These are phyloP conservation scores for Graphium sp. DNA, from an alignment of 2,329 filamentous ascomycete species.

Conservation along the genomic window DNA sequence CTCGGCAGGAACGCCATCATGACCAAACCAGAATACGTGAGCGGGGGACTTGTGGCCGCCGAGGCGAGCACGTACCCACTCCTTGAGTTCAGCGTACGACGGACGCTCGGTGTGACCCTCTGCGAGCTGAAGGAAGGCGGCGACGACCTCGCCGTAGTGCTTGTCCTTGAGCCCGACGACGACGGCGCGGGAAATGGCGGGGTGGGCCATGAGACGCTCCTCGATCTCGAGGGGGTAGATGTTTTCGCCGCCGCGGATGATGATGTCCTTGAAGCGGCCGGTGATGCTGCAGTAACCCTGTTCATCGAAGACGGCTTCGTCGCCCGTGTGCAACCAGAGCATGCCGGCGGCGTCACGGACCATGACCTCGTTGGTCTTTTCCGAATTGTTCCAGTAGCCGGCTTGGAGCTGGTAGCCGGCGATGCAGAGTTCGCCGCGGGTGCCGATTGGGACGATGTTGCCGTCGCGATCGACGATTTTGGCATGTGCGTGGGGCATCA, in stretches of 20 bases:
- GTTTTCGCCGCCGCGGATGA: constrained; percentile 62
- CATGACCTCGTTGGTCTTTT: constrained; percentile 52
- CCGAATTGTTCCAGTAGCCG: constrained; percentile 52
- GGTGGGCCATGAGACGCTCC: constrained; percentile 50
- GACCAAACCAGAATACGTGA: constrained; percentile 62
- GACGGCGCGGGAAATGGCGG: constrained; percentile 43
- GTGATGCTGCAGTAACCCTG: constrained; percentile 58
- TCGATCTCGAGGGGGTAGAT: constrained; percentile 62
- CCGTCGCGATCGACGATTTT: constrained; percentile 62
- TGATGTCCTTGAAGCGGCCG: constrained; percentile 64
- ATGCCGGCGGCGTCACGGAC: constrained; percentile 31
- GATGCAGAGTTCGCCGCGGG: constrained; percentile 59
- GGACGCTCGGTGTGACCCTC: constrained; percentile 19
- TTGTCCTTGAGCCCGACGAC: constrained; percentile 53
- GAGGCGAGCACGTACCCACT: constrained; percentile 44
- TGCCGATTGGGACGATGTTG: constrained; percentile 47
- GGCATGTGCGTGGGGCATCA: constrained; percentile 59
- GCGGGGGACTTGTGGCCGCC: constrained; percentile 53
- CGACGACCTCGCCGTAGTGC: constrained; percentile 61
- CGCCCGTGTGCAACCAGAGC: constrained; percentile 50
- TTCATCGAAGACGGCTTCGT: constrained; percentile 52
- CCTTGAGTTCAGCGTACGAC: constrained; percentile 34
- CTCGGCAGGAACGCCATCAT: constrained; percentile 32
- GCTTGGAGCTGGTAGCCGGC: constrained; percentile 60
- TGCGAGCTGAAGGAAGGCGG: constrained; percentile 37